Conservation (phyloP, 1,284 basidiomycete genomes). For the Tilletia caries region DNA sequence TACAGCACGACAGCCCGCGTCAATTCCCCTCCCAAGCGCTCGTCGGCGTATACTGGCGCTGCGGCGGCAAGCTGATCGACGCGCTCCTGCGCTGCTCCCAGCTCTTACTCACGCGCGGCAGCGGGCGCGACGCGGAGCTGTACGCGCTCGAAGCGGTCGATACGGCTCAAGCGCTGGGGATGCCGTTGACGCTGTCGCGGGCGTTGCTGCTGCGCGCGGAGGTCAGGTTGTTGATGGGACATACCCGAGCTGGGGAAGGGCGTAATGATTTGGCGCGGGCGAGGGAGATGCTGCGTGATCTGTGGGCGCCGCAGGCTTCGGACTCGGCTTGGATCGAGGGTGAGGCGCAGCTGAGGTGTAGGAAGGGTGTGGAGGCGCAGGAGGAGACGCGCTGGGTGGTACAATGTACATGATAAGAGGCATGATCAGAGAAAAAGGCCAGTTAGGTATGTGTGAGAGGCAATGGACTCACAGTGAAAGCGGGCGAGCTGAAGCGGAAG, state of each 20-base stretch:
- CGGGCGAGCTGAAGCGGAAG: no score
- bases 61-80: not conserved
- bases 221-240: slow-evolving; percentile 28
- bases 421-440: no score
- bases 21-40: not conserved
- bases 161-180: slow-evolving; percentile 26
- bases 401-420: no score
- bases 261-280: slow-evolving; percentile 32
- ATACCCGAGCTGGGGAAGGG: slow-evolving; percentile 22
- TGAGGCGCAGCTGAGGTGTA: slow-evolving; percentile 30
- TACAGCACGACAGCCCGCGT: not conserved
- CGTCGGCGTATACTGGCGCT: slow-evolving; percentile 15
- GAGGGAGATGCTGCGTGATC: slow-evolving; percentile 22
- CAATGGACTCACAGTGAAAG: no score
- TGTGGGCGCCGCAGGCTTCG: slow-evolving; percentile 26
- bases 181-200: slow-evolving; percentile 27
- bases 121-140: slow-evolving; percentile 39
- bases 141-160: slow-evolving; percentile 41
- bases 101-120: slow-evolving; percentile 36
- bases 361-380: slow-evolving; percentile 29
- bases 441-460: no score
- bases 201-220: slow-evolving; percentile 37
- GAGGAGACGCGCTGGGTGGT: no score
- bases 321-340: slow-evolving; percentile 36
- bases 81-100: slow-evolving; percentile 19